These are phyloP conservation scores for Luzula sylvatica DNA, from an alignment of 176 grass and related monocot species.

Conservation along the genomic window DNA sequence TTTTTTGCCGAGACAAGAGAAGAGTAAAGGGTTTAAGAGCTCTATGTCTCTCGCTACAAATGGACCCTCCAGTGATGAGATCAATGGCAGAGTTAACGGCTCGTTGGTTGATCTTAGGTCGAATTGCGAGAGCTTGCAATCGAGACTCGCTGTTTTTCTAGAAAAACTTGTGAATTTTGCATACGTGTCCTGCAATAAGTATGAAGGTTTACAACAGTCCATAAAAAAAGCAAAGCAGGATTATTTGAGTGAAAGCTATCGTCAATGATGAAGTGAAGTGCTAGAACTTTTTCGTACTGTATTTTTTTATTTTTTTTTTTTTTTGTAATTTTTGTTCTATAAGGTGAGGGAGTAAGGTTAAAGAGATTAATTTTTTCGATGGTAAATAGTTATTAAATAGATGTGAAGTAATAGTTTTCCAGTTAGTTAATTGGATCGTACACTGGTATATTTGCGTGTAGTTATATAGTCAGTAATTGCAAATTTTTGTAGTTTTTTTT, in stretches of 20 bases:
- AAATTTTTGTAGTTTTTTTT: no score
- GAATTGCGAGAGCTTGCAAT: slow-evolving; percentile 38
- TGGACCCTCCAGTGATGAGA: slow-evolving; percentile 9
- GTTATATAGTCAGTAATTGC: no score
- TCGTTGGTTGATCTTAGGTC: slow-evolving; percentile 29
- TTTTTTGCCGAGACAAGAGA: slow-evolving; percentile 57
- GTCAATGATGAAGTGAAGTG: slow-evolving; percentile 18
- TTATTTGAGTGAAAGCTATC: slow-evolving; percentile 28
- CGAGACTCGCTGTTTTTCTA: slow-evolving; percentile 53
- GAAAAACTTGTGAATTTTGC: slow-evolving; percentile 44
- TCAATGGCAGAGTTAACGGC: slow-evolving; percentile 24
- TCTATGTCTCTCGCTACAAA: slow-evolving; percentile 37
- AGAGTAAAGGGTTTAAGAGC: slow-evolving; percentile 39
- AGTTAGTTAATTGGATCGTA: no score
- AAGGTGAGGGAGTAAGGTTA: slow-evolving; percentile 24
- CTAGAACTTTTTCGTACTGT: slow-evolving; percentile 13
- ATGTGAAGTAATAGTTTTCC: slow-evolving; percentile 26
- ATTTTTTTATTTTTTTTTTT: slow-evolving; percentile 18
- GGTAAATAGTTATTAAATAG: slow-evolving; percentile 29
- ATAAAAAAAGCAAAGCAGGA: slow-evolving; percentile 19
- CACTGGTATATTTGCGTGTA: no score
- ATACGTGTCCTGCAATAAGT: slow-evolving; percentile 30
- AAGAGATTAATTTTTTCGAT: slow-evolving; percentile 18
- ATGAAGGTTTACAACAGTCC: slow-evolving; percentile 30
- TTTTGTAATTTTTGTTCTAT: slow-evolving; percentile 9